Base-by-base conservation (phyloP, 2,329 filamentous ascomycete species). In the Aspergillus neoniger region DNA sequence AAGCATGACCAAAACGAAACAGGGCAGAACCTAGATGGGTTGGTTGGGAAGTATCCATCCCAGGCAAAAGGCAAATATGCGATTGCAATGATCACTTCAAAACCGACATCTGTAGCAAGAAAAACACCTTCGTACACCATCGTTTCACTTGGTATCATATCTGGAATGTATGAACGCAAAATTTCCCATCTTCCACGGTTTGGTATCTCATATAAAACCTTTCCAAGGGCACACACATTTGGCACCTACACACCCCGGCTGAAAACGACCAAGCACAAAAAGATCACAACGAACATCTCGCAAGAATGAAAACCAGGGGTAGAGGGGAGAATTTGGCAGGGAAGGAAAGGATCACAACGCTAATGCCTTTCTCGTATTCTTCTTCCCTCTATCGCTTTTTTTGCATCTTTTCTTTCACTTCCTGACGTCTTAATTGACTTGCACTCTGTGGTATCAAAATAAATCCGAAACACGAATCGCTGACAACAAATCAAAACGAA, bases 401-500 rank as follows among this genome's bases (percentile, higher is more conserved):
- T 54, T 59, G 51, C 36, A 38, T 59, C 54, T 51, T 43, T 57
- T 53, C 32, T 55, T 60, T 58, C 53, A 55, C 52, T 59, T 59
- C 60, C 52, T 17, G 44, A 23, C 52, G 52, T 57, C 38, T 51
- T 48, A 55, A 41, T 36, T 63, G 59, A 53, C 57, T 58, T 66
- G 61, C 65, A 65, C 64, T 68, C 62, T 60, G 65, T 71, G 70
- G 70, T 73, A 73, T 73, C 71, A 72, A 72, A 67, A 63, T 52
- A 61, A 61, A 62, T 48, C 57, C 56, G 61, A 65, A 67, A 61
- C 39, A 66, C 59, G 55, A 69, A 64, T 63, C 64, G 65, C 65
- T 69, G 48, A 65, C 58, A 69, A 61, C 53, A 67, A 55, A 82
- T 80, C 57, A 59, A 63, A 81, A 76, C 77, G 77, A 77, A 78